A percentile compares a stretch with the other conserved stretches of the same genome.
These are phyloP conservation scores for Chalciporus sphaerocephalus DNA, from an alignment of 768 basidiomycete species.

Conservation along the genomic window DNA sequence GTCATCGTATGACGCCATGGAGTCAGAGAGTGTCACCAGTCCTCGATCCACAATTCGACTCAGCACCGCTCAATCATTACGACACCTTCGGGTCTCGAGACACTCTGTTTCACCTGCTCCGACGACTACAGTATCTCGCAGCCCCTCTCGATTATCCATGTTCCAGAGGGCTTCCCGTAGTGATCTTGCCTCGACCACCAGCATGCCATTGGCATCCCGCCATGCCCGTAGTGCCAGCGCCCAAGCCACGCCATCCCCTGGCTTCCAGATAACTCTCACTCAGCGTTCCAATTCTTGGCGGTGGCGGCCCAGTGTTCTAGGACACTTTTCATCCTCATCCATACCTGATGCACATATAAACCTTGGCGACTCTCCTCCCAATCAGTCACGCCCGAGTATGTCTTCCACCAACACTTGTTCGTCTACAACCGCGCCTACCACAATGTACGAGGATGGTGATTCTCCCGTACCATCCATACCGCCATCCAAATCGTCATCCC, in stretches of 20 bases:
- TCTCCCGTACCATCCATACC: slow-evolving; percentile 38
- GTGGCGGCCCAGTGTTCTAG: slow-evolving; percentile 64
- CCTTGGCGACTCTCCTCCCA: slow-evolving; percentile 38
- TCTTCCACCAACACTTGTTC: slow-evolving; percentile 57
- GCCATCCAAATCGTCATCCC: slow-evolving; percentile 30
- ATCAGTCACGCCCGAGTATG: slow-evolving; percentile 53
- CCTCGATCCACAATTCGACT: slow-evolving; percentile 33
- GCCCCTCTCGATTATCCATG: slow-evolving; percentile 41
- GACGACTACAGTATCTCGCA: slow-evolving; percentile 31
- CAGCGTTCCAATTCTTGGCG: slow-evolving; percentile 33
- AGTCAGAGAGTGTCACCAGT: slow-evolving; percentile 22
- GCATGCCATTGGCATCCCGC: slow-evolving; percentile 25
- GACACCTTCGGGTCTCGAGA: slow-evolving; percentile 42
- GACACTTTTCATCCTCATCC: slow-evolving; percentile 54
- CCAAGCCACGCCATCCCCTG: slow-evolving; percentile 36
- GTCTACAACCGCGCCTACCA: slow-evolving; percentile 37
- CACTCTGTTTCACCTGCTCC: slow-evolving; percentile 39
- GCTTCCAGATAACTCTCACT: slow-evolving; percentile 2
- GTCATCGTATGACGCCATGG: slow-evolving; percentile 20
- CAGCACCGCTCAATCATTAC: slow-evolving; percentile 37
- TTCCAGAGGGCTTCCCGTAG: slow-evolving; percentile 34
- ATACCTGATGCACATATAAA: slow-evolving; percentile 40
- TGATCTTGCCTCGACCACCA: slow-evolving; percentile 27
- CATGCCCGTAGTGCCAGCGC: slow-evolving; percentile 51
- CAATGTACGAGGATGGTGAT: slow-evolving; percentile 36